A percentile compares a stretch with the other conserved stretches of the same genome.
These are phyloP conservation scores for Suillus bovinus DNA, from an alignment of 768 basidiomycete genomes.

Conservation along the genomic window DNA sequence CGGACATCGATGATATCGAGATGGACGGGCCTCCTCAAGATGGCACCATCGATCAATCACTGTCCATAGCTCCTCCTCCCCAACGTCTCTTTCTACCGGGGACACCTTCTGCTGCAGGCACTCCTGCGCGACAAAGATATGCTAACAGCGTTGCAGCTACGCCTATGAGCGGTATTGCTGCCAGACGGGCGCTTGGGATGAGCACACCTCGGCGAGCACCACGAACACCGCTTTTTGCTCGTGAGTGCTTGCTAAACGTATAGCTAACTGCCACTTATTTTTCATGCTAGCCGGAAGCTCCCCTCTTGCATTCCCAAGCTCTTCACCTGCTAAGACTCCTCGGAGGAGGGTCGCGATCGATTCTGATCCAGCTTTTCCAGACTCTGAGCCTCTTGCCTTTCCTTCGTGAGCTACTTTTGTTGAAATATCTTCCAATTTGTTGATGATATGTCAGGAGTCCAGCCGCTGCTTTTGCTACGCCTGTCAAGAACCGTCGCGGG, in stretches of 20 bases:
- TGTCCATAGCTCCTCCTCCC: constrained; percentile 41
- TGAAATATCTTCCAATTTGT: background rate
- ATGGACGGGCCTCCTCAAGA: constrained; percentile 41
- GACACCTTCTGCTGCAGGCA: constrained; percentile 53
- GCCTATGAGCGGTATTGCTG: constrained; percentile 45
- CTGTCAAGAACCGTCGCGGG: constrained; percentile 72
- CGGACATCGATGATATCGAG: constrained; percentile 54
- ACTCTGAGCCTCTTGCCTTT: constrained; percentile 71
- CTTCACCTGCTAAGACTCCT: constrained; percentile 55
- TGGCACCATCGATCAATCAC: constrained; percentile 31
- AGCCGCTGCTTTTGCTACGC: constrained; percentile 48
- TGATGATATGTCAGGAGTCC: constrained; percentile 46
- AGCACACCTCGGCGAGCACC: constrained; percentile 49
- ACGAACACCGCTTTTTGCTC: constrained; percentile 48
- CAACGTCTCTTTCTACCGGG: constrained; percentile 55
- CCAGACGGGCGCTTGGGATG: constrained; percentile 55
- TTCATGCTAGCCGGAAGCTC: constrained; percentile 50
- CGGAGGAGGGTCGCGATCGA: constrained; percentile 37
- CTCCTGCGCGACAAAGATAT: constrained; percentile 43
- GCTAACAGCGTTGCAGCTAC: constrained; percentile 41
- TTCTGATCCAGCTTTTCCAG: constrained; percentile 37
- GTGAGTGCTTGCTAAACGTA: constrained; percentile 33
- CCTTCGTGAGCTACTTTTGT: constrained; percentile 51
- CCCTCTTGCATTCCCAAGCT: constrained; percentile 63
- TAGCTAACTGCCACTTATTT: background rate